Evolutionary conservation across 345 rosid species (phyloP), one percentile per base, ranked within the genome.

Genomic region (Heritiera littoralis): DNA sequence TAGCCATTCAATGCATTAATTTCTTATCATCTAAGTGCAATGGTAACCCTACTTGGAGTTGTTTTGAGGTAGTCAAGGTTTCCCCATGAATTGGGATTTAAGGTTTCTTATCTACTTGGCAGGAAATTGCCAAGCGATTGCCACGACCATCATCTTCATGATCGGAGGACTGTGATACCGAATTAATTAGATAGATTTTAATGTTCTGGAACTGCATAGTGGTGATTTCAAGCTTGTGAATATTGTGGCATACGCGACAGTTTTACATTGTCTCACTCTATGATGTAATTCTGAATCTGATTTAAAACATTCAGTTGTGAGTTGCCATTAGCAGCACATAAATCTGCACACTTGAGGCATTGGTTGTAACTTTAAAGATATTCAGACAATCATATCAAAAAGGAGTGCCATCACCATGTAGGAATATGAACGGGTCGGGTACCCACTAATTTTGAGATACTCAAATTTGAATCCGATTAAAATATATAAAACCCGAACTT

Each of bases 121-220:
- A 94, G 98, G 98, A 94, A 91, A 92, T 94, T 58, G 98, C 92
- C 12, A 91, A 92, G 80, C 86, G 97, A 72, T 91, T 94, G 20
- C 97, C 93, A 18, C 92, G 92, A n/a, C 92, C 93, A 60, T 76
- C 89, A 0, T 5, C 86, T 9, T 87, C 92, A 80, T 92, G 85
- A 88, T 85, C 30, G 79, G 52, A 75, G 81, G 48, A 81, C 70
- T 23, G 66, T 35, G 68, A 51, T 75, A 20, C 28, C 59, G 20
- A 30, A 78, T 70, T 28, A 59, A 35, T 35, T 35, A 35, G 46
- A 67, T 38, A 66, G 59, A 74, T 54, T 45, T 43, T 12, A 46
- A 14, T 75, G 38, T 35, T 35, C 38, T 3, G 38, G 38, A 3
- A 35, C 38, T 35, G 38, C 38, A 35, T 35, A 35, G 38, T 35